Evolutionary conservation across 169 alveolate species (phyloP).

Genomic region (Plasmodium sp.): DNA sequence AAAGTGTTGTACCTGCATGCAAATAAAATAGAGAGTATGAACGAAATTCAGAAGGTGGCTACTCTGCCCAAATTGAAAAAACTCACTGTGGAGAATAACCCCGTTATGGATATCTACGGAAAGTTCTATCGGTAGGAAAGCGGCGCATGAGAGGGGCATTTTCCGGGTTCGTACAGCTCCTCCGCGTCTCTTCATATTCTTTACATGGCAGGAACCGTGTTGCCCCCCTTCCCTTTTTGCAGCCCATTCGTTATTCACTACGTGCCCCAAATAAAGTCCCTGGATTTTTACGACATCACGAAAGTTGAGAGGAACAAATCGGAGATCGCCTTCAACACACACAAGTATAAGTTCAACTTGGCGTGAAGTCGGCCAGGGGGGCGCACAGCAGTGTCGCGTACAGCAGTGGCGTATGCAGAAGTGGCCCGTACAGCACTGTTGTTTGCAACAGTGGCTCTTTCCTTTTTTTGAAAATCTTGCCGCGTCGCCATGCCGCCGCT

Average conservation of each 20-base stretch:
- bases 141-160: not conserved
- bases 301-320: slow-evolving; percentile 67
- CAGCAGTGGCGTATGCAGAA: too few relatives aligned
- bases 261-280: slow-evolving; percentile 64
- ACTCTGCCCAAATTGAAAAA: slow-evolving; percentile 27
- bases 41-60: slow-evolving; percentile 24
- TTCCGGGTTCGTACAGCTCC: not conserved
- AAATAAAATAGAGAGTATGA: slow-evolving; percentile 30
- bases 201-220: not conserved
- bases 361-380: not conserved
- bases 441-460: not conserved
- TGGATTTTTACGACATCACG: slow-evolving; percentile 63
- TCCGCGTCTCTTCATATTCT: not conserved
- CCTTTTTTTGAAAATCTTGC: not conserved
- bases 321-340: slow-evolving; percentile 58
- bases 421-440: too few relatives aligned
- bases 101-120: slow-evolving; percentile 18
- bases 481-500: not conserved
- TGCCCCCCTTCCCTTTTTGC: not conserved
- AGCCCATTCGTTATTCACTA: slow-evolving; percentile 60
- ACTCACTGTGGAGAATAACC: slow-evolving; percentile 55
- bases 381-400: not conserved
- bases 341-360: slow-evolving; percentile 60
- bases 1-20: slow-evolving; percentile 53
- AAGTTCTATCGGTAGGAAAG: slow-evolving; percentile 45